Base-by-base conservation (phyloP, 306 rosid genomes). In the Cucumis cinereus region DNA sequence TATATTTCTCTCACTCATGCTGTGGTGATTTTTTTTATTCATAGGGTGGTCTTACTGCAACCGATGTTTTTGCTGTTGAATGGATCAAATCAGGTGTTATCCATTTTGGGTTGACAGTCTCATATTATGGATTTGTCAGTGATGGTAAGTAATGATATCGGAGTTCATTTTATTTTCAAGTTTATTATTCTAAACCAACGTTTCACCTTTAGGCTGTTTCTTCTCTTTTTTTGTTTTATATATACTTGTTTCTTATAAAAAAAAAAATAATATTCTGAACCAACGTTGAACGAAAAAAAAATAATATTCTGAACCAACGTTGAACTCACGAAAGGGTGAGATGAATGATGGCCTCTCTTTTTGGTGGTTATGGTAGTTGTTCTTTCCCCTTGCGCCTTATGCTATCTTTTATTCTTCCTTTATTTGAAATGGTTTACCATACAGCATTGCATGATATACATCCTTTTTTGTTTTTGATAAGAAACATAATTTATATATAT, bases 31-130 rank as follows among this genome's bases (percentile, higher is more conserved):
- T 86, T 88, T 79, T 89, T 79, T 63, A 77, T 81, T 81, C 83
- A 79, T 96, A 94, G 99, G 99, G 99, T 63, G 99, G 99, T 53
- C 97, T 94, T 80, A 90, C 96, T 28, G 96, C 99, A 66, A 90
- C 99, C 22, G 99, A 94, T 82, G 99, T 94, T 86, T 94, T 94
- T 86, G 97, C 95, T 47, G 95, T 94, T 50, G 91, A 90, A 81
- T 94, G 99, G 99, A 88, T 90, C 81, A 92, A 89, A 84, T 86
- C 91, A 10, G 93, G 91, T 80, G 83, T 87, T 81, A 80, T 87
- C 81, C 99, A 94, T 84, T 94, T 81, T 83, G 99, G 99, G 79
- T 87, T 94, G 89, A 94, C 99, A 15, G 97, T 89, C 81, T 92
- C 99, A 19, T 94, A 94, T 78, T 94, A 85, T 81, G 99, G 99